phyloP scores from a whole-genome alignment of 176 grass and related monocot species.

The Paspalum vaginatum region DNA sequence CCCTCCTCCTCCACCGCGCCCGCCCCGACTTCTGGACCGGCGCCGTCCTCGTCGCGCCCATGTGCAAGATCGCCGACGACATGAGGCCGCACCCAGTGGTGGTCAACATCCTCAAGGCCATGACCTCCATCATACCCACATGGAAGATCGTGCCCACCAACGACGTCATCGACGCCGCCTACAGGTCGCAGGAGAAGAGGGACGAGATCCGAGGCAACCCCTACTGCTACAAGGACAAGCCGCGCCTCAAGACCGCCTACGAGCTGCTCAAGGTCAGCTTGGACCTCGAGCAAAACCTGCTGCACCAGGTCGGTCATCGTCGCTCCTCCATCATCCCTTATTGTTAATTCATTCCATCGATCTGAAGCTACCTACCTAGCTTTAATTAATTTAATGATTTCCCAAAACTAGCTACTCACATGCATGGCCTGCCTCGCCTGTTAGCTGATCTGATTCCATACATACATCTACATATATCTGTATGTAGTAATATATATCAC shows the following conservation, averaged over 20 bases:
- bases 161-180: conserved; percentile 58
- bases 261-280: conserved; percentile 62
- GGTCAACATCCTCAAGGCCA: conserved; percentile 43
- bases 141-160: conserved; percentile 73
- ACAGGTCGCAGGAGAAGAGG: conserved; percentile 50
- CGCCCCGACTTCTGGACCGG: conserved; percentile 62
- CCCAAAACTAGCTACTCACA: no score
- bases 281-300: conserved; percentile 41
- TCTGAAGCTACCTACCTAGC: no score
- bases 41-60: conserved; percentile 73
- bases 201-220: conserved; percentile 62
- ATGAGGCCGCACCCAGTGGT: conserved; percentile 62
- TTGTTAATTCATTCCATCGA: no score
- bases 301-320: conserved; percentile 22
- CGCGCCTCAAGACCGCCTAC: conserved; percentile 49
- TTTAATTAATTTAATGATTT: no score
- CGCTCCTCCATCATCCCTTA: not conserved
- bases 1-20: conserved; percentile 61
- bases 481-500: no score
- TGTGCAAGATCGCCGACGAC: conserved; percentile 89
- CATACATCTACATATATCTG: no score
- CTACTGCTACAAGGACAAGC: conserved; percentile 66
- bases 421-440: no score
- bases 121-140: conserved; percentile 61
- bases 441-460: no score